Evolutionary conservation across 768 basidiomycete genomes (phyloP).

Genomic region (Leccinum incarnatum): DNA sequence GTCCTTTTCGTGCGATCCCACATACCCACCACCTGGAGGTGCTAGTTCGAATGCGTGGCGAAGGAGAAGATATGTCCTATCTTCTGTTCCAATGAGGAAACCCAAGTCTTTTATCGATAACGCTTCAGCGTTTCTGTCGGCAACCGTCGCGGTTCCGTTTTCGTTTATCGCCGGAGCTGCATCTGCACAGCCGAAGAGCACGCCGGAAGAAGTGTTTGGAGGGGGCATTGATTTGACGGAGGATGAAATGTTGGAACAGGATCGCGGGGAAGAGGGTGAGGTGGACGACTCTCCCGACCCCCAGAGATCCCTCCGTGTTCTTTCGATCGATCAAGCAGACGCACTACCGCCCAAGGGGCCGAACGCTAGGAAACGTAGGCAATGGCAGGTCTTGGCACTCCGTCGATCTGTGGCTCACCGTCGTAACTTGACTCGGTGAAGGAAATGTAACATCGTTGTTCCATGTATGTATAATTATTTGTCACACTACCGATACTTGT

Average conservation of each 20-base stretch:
- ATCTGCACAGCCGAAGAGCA: conserved; percentile 38
- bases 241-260: conserved; percentile 76
- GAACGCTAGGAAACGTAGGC: conserved; percentile 40
- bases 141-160: conserved; percentile 58
- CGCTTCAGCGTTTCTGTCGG: conserved; percentile 62
- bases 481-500: not conserved
- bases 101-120: conserved; percentile 70
- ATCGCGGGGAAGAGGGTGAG: conserved; percentile 74
- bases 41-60: conserved; percentile 49
- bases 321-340: conserved; percentile 47
- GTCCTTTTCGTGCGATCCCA: conserved; percentile 60
- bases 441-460: not conserved
- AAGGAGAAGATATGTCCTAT: conserved; percentile 57
- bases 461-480: not conserved
- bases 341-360: conserved; percentile 28
- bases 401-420: conserved; percentile 32
- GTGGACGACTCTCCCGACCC: conserved; percentile 68
- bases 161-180: conserved; percentile 46
- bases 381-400: conserved; percentile 49
- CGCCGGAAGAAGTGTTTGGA: conserved; percentile 65
- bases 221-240: conserved; percentile 71
- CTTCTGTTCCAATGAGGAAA: conserved; percentile 63
- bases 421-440: conserved; percentile 14
- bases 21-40: conserved; percentile 45
- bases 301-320: conserved; percentile 52